Evolutionary conservation across 768 basidiomycete species (phyloP).

Genomic region (Sporobolomyces pararoseus): DNA sequence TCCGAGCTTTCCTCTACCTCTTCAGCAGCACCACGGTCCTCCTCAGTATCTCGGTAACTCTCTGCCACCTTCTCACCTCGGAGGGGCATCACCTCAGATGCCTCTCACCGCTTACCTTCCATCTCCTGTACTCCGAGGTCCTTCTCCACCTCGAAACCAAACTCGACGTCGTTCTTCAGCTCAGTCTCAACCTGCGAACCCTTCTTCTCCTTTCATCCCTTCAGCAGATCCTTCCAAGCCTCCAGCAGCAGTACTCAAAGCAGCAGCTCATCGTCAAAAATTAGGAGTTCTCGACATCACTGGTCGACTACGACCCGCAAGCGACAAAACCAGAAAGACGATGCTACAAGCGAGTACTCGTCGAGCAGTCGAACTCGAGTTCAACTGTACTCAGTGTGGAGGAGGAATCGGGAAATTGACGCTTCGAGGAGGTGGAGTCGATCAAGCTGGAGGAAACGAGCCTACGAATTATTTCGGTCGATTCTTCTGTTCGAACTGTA

Average conservation of each 20-base stretch:
- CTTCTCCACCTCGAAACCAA: neutral
- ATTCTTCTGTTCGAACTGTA: constrained; percentile 19
- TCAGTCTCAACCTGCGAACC: constrained; percentile 7
- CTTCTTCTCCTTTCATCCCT: constrained; percentile 30
- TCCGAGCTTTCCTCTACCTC: neutral
- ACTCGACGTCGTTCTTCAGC: constrained; percentile 9
- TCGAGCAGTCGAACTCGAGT: constrained; percentile 24
- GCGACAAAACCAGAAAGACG: neutral
- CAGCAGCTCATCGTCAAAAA: constrained; percentile 8
- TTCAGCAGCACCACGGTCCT: neutral
- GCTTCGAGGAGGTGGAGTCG: constrained; percentile 28
- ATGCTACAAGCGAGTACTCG: neutral
- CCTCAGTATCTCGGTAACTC: neutral
- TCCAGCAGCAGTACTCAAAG: constrained; percentile 8
- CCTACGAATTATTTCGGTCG: constrained; percentile 11
- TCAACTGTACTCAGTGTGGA: constrained; percentile 14
- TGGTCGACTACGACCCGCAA: constrained; percentile 2
- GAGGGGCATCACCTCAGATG: neutral
- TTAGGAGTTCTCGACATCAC: constrained; percentile 34
- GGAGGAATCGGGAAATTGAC: constrained; percentile 21
- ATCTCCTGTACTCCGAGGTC: neutral
- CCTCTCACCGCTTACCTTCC: constrained; percentile 4
- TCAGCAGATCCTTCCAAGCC: neutral
- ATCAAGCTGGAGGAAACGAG: constrained; percentile 7
- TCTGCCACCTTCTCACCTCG: neutral